These are phyloP conservation scores for Anisodus acutangulus DNA, from an alignment of 257 asterid genomes.

Conservation along the genomic window DNA sequence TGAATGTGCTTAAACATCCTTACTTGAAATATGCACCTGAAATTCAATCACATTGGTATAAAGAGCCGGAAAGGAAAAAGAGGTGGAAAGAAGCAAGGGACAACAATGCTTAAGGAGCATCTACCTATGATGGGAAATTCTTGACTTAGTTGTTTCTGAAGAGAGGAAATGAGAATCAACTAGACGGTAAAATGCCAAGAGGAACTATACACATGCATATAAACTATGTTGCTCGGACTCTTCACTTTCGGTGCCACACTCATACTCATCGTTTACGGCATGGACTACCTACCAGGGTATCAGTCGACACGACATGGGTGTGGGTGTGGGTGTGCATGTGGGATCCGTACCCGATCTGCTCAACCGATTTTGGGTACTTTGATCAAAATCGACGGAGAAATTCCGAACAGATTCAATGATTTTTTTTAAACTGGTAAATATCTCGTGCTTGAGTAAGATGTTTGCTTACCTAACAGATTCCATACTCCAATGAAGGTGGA, in stretches of 20 bases:
- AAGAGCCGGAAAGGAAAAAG: too few relatives aligned
- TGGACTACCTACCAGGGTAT: too few relatives aligned
- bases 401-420: too few relatives aligned
- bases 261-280: too few relatives aligned
- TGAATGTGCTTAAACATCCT: background rate
- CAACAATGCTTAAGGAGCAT: background rate
- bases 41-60: too few relatives aligned
- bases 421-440: background rate
- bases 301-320: too few relatives aligned
- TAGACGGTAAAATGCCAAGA: background rate
- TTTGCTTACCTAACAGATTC: conserved; percentile 63
- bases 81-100: too few relatives aligned
- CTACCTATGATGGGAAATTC: background rate
- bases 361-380: too few relatives aligned
- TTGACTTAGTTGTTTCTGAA: background rate
- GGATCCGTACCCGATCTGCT: too few relatives aligned
- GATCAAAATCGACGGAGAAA: too few relatives aligned
- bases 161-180: conserved; percentile 20
- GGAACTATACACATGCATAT: background rate
- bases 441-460: background rate
- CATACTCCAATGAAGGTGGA: conserved; percentile 62
- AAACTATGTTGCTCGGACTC: background rate
- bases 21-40: background rate
- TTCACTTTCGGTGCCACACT: too few relatives aligned
- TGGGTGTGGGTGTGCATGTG: too few relatives aligned